Evolutionary conservation across 257 asterid species (phyloP).

Genomic region (Solanum pennellii): DNA sequence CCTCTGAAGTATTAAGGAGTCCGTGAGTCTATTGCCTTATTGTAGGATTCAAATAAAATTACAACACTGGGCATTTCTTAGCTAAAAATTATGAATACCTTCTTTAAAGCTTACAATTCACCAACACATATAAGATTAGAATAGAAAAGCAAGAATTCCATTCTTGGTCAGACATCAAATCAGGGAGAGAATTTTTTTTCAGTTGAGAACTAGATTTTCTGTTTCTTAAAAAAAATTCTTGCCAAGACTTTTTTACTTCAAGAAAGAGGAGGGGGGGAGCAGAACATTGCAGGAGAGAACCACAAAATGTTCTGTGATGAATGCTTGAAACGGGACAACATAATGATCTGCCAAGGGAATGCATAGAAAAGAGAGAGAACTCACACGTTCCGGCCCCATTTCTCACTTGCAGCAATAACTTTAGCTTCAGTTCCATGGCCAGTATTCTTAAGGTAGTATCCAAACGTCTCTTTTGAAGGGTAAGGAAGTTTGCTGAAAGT

Average conservation of each 20-base stretch:
- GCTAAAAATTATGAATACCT: not conserved
- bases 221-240: not conserved
- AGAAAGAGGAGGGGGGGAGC: not conserved
- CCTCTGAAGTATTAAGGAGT: not conserved
- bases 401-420: constrained; percentile 62
- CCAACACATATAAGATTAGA: not conserved
- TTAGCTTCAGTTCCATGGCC: constrained; percentile 95
- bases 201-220: not conserved
- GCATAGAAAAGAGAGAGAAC: constrained; percentile 19
- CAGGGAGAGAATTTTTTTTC: not conserved
- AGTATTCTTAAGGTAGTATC: constrained; percentile 74
- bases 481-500: constrained; percentile 77
- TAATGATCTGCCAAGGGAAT: not conserved
- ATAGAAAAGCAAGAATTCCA: not conserved
- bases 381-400: constrained; percentile 98
- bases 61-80: not conserved
- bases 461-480: constrained; percentile 89
- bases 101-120: not conserved
- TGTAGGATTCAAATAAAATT: not conserved
- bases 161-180: not conserved
- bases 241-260: not conserved
- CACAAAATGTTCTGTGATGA: not conserved
- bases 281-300: not conserved
- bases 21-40: not conserved
- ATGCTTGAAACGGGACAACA: not conserved